A percentile compares a stretch with the other conserved stretches of the same genome.
These are phyloP conservation scores for Dissoconium aciculare DNA, from an alignment of 2,329 filamentous ascomycete species.

Conservation along the genomic window DNA sequence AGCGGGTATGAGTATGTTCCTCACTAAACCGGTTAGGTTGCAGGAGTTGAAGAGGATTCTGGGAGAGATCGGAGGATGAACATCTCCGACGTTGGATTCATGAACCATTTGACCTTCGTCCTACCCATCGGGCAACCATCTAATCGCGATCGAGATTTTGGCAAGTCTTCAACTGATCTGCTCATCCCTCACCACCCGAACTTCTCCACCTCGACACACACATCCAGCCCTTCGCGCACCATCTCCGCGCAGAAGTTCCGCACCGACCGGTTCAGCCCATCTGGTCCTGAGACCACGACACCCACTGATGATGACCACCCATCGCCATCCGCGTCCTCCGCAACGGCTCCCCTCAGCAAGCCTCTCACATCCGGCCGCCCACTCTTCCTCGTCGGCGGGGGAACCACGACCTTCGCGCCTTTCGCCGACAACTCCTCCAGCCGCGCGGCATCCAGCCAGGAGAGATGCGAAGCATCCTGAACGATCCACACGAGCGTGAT, in stretches of 20 bases:
- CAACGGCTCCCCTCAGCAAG: constrained; percentile 29
- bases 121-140: too few relatives aligned
- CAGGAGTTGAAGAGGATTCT: background rate
- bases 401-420: constrained; percentile 40
- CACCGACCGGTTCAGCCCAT: constrained; percentile 45
- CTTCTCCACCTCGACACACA: constrained; percentile 48
- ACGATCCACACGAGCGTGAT: constrained; percentile 43
- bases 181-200: constrained; percentile 63
- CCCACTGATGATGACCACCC: too few relatives aligned
- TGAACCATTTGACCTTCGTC: too few relatives aligned
- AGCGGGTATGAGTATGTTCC: background rate
- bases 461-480: constrained; percentile 37
- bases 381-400: constrained; percentile 39
- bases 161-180: too few relatives aligned
- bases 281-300: constrained; percentile 47
- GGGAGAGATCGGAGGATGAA: constrained; percentile 1
- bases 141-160: too few relatives aligned
- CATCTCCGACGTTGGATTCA: too few relatives aligned
- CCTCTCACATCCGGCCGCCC: constrained; percentile 39
- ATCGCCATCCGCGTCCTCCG: constrained; percentile 16
- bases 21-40: background rate
- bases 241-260: constrained; percentile 42
- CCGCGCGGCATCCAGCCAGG: constrained; percentile 39
- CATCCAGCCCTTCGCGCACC: constrained; percentile 33
- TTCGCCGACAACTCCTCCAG: constrained; percentile 35